Conservation (phyloP, 805 yeast genomes). For the Kodamaea jinghongensis region DNA sequence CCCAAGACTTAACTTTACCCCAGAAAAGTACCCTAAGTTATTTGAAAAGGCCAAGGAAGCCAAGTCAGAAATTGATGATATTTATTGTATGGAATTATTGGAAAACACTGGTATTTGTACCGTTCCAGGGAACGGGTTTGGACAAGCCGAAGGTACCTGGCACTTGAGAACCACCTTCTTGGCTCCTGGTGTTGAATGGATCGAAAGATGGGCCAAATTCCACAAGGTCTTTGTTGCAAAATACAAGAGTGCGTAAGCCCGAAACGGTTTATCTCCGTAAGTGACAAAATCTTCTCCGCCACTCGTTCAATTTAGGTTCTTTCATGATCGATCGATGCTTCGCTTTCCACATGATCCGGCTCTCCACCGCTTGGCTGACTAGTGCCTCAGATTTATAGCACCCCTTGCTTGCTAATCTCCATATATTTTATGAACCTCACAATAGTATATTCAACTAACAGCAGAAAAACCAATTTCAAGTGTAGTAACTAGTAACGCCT, state of each 20-base stretch:
- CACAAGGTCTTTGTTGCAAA: slow-evolving; percentile 67
- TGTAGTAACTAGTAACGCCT: too few relatives aligned
- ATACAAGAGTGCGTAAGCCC: slow-evolving; percentile 29
- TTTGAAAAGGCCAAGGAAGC: slow-evolving; percentile 55
- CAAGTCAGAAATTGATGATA: slow-evolving; percentile 73
- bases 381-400: too few relatives aligned
- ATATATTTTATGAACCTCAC: too few relatives aligned
- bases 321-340: too few relatives aligned
- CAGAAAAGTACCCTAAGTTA: slow-evolving; percentile 47
- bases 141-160: slow-evolving; percentile 84
- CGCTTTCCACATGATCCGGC: too few relatives aligned
- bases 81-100: slow-evolving; percentile 80
- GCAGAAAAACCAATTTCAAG: too few relatives aligned
- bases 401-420: too few relatives aligned
- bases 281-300: too few relatives aligned
- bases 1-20: slow-evolving; percentile 69
- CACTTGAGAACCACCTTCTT: slow-evolving; percentile 96
- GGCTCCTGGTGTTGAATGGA: slow-evolving; percentile 94
- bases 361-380: too few relatives aligned
- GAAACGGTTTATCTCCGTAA: too few relatives aligned
- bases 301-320: too few relatives aligned
- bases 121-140: slow-evolving; percentile 97
- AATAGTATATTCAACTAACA: too few relatives aligned
- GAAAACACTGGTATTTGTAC: slow-evolving; percentile 94
- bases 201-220: slow-evolving; percentile 71